Percentiles rank a stretch among this genome's conserved stretches.
Conservation (phyloP, 441 rosid genomes). For the Erodium trifolium region DNA sequence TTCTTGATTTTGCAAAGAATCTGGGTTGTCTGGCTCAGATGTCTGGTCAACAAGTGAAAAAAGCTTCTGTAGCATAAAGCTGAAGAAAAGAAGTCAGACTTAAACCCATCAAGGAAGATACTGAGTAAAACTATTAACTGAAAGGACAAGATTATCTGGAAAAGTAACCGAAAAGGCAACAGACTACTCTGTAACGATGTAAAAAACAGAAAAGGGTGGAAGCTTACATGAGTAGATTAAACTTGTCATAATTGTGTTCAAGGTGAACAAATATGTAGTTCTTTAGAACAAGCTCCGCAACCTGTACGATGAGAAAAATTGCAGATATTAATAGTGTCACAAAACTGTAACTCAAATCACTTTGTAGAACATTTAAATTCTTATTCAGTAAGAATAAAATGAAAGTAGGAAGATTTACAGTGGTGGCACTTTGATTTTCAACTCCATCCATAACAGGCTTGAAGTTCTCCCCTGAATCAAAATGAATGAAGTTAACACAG, state of each 20-base stretch:
- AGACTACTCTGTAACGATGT: constrained; percentile 10
- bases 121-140: constrained; percentile 1
- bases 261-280: constrained; percentile 80
- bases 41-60: constrained; percentile 91
- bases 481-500: constrained; percentile 19
- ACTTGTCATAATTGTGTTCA: constrained; percentile 73
- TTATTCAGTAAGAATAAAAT: neutral
- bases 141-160: constrained; percentile 8
- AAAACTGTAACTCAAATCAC: neutral
- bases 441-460: constrained; percentile 58
- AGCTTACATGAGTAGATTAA: constrained; percentile 80
- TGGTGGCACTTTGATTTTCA: constrained; percentile 40
- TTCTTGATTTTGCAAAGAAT: constrained; percentile 95
- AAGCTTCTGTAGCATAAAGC: constrained; percentile 94
- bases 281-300: constrained; percentile 64
- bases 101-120: constrained; percentile 9
- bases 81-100: constrained; percentile 30
- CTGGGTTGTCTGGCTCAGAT: constrained; percentile 77
- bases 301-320: constrained; percentile 30
- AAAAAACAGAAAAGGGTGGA: constrained; percentile 18
- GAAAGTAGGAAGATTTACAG: constrained; percentile 29
- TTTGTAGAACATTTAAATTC: neutral
- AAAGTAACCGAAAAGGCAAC: neutral
- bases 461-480: constrained; percentile 66
- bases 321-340: neutral